Evolutionary conservation across 345 rosid genomes (phyloP), one percentile per base, ranked within the genome.

Genomic region (Citrus australasica): DNA sequence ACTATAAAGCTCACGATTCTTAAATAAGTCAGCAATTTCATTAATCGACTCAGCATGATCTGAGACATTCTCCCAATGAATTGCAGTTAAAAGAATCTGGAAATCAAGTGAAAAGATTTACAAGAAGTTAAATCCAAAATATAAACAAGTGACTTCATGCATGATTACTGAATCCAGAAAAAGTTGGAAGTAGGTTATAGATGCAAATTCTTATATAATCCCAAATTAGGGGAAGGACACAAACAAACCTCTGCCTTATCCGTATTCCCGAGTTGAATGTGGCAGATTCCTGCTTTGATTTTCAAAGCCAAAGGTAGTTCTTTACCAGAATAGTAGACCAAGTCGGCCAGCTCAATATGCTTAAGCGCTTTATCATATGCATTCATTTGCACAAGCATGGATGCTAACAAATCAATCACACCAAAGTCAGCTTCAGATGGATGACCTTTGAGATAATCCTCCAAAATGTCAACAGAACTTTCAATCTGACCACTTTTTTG

Each of bases 221-320:
- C 22, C 22, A 19, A 28, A 30, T 11, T 83, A 85, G 35, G 75
- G 78, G 71, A 67, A 64, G 68, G 73, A 78, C 22, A 35, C 38
- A 71, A 46, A 78, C 87, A 84, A 48, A 95, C 98, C 99, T 95
- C 94, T 33, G 99, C 97, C 82, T 88, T 88, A 82, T 92, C 91
- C 78, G 72, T 65, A 85, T 93, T 86, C 83, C 90, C 80, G 7
- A 91, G 91, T 83, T 83, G 89, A 78, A 91, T 78, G 79, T 92
- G 88, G 83, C 99, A 95, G 70, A 90, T 91, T 82, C 97, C 99
- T 67, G 92, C 90, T 86, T 90, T 91, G 79, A 85, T 85, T 79
- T 82, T 88, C 74, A 95, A 84, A 65, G 88, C 87, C 79, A 87
- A 78, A 67, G 94, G 87, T 81, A 89, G 82, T 70, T 92, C 92